A percentile compares a stretch with the other conserved stretches of the same genome.
These are phyloP conservation scores for Capronia epimyces DNA, from an alignment of 2,329 filamentous ascomycete species.

Conservation along the genomic window DNA sequence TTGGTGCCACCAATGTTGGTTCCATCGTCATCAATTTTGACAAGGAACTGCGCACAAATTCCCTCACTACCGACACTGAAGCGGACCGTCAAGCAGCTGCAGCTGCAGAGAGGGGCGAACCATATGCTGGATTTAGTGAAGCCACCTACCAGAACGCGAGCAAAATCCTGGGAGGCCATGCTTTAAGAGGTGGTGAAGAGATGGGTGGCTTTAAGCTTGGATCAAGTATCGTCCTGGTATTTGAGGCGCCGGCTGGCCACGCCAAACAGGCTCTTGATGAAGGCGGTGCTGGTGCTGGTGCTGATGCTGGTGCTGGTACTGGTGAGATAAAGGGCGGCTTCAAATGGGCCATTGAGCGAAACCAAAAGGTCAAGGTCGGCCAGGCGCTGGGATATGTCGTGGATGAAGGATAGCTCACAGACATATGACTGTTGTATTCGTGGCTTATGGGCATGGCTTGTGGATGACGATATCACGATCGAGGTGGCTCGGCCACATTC, in stretches of 20 bases:
- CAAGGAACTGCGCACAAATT: conserved; percentile 85
- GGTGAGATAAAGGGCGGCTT: conserved; percentile 61
- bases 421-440: background rate
- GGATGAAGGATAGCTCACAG: conserved; percentile 33
- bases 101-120: conserved; percentile 68
- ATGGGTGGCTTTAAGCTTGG: conserved; percentile 98
- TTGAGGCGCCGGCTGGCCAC: conserved; percentile 74
- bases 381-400: conserved; percentile 74
- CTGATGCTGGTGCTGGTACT: conserved; percentile 51
- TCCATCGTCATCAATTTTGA: conserved; percentile 98
- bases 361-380: conserved; percentile 82
- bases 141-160: conserved; percentile 80
- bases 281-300: conserved; percentile 49
- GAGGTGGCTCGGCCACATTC: no score
- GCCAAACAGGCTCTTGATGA: conserved; percentile 56
- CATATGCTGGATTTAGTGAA: conserved; percentile 86
- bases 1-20: conserved; percentile 95
- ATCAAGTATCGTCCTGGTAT: conserved; percentile 90
- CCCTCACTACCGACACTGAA: conserved; percentile 82
- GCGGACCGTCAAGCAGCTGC: conserved; percentile 81
- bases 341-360: conserved; percentile 80
- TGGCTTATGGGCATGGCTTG: no score
- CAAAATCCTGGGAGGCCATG: conserved; percentile 71
- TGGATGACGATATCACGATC: no score
- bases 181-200: conserved; percentile 81